Base-by-base conservation (phyloP, 768 basidiomycete genomes). In the Suillus subalutaceus region DNA sequence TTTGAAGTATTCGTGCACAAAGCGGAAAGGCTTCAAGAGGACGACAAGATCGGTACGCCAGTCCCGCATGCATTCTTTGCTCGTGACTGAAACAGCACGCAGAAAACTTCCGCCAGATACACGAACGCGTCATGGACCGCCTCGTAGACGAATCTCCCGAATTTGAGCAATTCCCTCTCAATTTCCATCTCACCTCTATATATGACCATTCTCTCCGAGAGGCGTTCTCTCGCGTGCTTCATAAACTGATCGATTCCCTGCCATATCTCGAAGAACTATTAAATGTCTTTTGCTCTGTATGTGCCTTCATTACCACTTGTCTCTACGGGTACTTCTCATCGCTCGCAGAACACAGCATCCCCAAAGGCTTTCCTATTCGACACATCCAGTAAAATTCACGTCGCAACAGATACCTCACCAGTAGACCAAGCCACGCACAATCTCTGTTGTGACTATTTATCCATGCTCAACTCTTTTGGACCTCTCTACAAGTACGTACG, bases 1-100 rank as follows among this genome's bases (percentile, higher is more conserved):
- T 84, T 98, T 35, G 94, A 97, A 74, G 90, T 98, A 40, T 97
- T 98, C 71, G 92, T 96, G 7, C 97, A 99, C 79, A 98, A 99
- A 78, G 91, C 93, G 8, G 97, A 99, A 78, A 92, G 90, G 58
- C 80, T 97, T 52, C 89, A 90, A 65, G 94, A 97, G 70, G 95
- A 96, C 68, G 96, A 97, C 75, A 91, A 94, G 75, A 88, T 91
- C 64, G 94, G 94, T 94, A 70, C 32, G 87, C 73, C 30, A 12
- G 3, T 56, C 62, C 38, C 13, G 37, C 2, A n/a, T 52, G 7
- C 46, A 32, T 38, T 63, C 32, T 8, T 58, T 20, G 41, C 40
- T 32, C 65, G 4, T 32, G 5, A 48, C n/a, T 30, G 66, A 38
- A 69, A 58, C 48, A 20, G 48, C 58, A 60, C 60, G 10, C 73